Base-by-base conservation (phyloP, 257 asterid genomes). In the Rauvolfia tetraphylla region DNA sequence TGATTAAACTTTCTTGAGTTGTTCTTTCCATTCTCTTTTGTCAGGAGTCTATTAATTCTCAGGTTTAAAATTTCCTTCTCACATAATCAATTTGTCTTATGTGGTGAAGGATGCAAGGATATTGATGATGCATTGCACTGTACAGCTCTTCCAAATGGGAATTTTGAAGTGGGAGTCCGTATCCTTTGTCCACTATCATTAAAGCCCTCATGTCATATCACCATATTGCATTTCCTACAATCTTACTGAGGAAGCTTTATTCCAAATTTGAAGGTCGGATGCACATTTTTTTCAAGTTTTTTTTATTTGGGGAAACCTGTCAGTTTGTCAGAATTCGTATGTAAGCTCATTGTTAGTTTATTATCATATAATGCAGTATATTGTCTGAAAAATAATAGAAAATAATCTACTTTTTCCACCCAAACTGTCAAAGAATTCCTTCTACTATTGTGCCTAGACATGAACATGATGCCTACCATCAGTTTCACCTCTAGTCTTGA, bases 141-240 rank as follows among this genome's bases (percentile, higher is more conserved):
- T 73, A 86, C 89, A 66, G 84, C 87, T 88, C 96, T 95, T 80
- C 90, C 97, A 53, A 90, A 82, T 85, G 99, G 98, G 70, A 89
- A 91, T 84, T 95, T 89, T 85, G 98, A 93, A 93, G 98, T 95
- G 62, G 99, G 99, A 86, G 99, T 95, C 56, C 99, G 97, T 95
- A 95, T 95, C 95, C 97, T 91, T 84, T 80, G 10, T 23, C 3
- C 59, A 34, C 33, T 18, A 33, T 36, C 29, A 38, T 39, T 44
- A 22, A 31, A 68, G 33, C 34, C 49, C 44, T 18, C 18, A 18
- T 44, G 29, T 49, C 25, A 20, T 42, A 34, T 34, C 67, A 46
- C 27, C 67, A 18, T 39, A 67, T 25, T 53, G 56, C n/a, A 2
- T 22, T 63, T n/a, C 46, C 68, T 63, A 13, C 13, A 36, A 13